phyloP scores from a whole-genome alignment of 73 alveolate species.

The Paramecium sexaurelia region DNA sequence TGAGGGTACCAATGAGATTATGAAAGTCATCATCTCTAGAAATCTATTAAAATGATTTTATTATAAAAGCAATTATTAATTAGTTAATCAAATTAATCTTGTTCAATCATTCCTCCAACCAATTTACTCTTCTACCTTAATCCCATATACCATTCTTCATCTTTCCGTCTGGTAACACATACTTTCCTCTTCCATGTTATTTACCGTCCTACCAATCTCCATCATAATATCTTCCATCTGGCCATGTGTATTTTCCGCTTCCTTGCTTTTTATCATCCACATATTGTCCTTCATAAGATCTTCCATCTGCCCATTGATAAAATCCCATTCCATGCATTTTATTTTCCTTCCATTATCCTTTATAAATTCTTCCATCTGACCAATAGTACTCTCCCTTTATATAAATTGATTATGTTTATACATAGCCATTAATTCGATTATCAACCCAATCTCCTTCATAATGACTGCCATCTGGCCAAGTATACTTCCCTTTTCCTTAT shows the following conservation, averaged over 20 bases:
- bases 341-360: slow-evolving; percentile 82
- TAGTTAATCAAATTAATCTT: background rate
- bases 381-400: slow-evolving; percentile 71
- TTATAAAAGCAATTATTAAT: background rate
- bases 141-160: slow-evolving; percentile 44
- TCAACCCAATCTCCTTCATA: slow-evolving; percentile 80
- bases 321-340: slow-evolving; percentile 77
- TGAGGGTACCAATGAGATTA: slow-evolving; percentile 93
- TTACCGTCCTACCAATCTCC: slow-evolving; percentile 62
- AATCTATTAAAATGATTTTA: slow-evolving; percentile 61
- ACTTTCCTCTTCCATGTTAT: slow-evolving; percentile 58
- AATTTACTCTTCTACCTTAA: slow-evolving; percentile 26
- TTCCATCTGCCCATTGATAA: slow-evolving; percentile 87
- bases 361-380: slow-evolving; percentile 80
- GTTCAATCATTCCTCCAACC: slow-evolving; percentile 7
- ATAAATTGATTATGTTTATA: background rate
- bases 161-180: slow-evolving; percentile 55
- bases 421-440: slow-evolving; percentile 72
- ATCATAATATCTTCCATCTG: slow-evolving; percentile 60
- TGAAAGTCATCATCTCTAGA: slow-evolving; percentile 86
- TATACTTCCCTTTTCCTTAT: slow-evolving; percentile 75
- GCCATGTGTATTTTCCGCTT: slow-evolving; percentile 37
- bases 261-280: slow-evolving; percentile 53
- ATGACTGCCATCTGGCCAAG: slow-evolving; percentile 78
- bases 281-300: slow-evolving; percentile 84